Percentiles rank a stretch among this genome's conserved stretches.
Conservation (phyloP, 2,329 filamentous ascomycete species). For the Beauveria australis region DNA sequence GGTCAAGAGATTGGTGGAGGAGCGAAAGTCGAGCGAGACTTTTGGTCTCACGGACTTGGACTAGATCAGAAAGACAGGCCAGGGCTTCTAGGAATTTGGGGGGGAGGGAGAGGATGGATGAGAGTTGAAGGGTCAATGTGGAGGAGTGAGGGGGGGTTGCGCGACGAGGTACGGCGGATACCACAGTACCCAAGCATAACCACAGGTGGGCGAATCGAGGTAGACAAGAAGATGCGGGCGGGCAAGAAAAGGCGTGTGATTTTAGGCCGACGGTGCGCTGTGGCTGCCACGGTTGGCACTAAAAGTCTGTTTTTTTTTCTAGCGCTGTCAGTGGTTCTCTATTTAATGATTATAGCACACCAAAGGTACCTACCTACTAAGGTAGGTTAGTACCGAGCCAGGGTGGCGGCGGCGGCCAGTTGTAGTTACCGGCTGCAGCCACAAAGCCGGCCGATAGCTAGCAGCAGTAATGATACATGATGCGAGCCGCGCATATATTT, state of each 20-base stretch:
- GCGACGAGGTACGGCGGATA: too few relatives aligned
- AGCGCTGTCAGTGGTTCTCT: not conserved
- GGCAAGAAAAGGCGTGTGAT: too few relatives aligned
- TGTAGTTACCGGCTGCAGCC: not conserved
- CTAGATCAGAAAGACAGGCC: not conserved
- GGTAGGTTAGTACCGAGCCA: not conserved
- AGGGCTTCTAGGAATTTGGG: not conserved
- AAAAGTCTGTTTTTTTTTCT: not conserved
- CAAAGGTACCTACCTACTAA: not conserved
- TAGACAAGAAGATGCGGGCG: too few relatives aligned
- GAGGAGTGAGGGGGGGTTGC: not conserved
- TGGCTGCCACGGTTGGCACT: too few relatives aligned
- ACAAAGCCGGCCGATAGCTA: not conserved
- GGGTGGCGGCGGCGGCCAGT: not conserved
- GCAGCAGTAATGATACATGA: too few relatives aligned
- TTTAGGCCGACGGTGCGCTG: too few relatives aligned
- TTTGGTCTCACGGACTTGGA: constrained; percentile 4
- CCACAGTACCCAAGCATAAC: too few relatives aligned
- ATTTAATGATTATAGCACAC: not conserved
- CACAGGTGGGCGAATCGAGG: too few relatives aligned
- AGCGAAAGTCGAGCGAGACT: constrained; percentile 4
- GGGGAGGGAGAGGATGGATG: not conserved
- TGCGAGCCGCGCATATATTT: too few relatives aligned
- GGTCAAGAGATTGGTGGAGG: constrained; percentile 1
- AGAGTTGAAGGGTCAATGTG: too few relatives aligned